Conservation (phyloP, 208 protist species). For the Crithidia brevicula region DNA sequence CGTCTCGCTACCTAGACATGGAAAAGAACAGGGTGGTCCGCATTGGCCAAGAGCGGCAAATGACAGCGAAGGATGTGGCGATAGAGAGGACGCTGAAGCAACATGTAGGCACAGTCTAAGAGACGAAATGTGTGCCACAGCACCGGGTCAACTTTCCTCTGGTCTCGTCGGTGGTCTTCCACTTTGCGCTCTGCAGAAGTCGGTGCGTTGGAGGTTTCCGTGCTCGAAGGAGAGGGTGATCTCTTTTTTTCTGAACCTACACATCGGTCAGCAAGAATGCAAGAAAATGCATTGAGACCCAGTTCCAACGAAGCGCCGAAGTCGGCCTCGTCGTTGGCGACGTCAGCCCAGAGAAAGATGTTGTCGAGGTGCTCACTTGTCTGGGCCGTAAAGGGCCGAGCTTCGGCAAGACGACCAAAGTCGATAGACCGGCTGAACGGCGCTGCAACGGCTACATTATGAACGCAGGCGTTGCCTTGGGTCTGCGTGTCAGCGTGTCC, state of each 20-base stretch:
- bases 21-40: neutral
- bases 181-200: too few relatives aligned
- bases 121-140: conserved; percentile 48
- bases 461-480: neutral
- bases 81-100: conserved; percentile 39
- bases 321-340: conserved; percentile 66
- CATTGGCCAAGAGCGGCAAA: conserved; percentile 33
- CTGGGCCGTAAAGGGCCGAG: conserved; percentile 11
- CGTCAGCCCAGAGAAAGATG: conserved; percentile 45
- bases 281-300: conserved; percentile 32
- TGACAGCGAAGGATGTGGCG: conserved; percentile 48
- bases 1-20: neutral
- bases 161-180: neutral
- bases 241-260: too few relatives aligned
- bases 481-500: neutral
- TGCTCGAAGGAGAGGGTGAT: too few relatives aligned
- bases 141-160: conserved; percentile 22
- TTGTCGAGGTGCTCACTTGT: conserved; percentile 31
- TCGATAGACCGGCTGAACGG: neutral
- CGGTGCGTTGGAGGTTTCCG: too few relatives aligned
- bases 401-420: neutral
- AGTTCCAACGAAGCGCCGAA: conserved; percentile 52
- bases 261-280: conserved; percentile 14
- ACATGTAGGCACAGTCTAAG: conserved; percentile 58
- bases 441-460: neutral